phyloP scores from a whole-genome alignment of 2,329 filamentous ascomycete genomes.

The Nectriaceae sp. region DNA sequence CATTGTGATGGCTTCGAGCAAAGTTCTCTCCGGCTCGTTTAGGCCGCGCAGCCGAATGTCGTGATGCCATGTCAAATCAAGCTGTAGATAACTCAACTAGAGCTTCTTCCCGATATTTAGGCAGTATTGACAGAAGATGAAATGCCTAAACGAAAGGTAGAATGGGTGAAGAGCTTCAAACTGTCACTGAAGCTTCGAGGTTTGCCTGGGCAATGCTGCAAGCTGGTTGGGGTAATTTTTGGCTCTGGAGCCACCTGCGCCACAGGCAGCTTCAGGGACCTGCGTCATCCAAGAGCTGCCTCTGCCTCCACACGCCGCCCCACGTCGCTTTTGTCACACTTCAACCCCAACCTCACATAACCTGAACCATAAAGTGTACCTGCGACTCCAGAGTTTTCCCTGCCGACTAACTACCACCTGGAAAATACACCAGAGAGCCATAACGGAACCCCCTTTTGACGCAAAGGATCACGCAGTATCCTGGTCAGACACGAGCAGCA shows the following conservation, averaged over 20 bases:
- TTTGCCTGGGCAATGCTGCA: slow-evolving; percentile 5
- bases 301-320: slow-evolving; percentile 20
- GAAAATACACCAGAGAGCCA: too few species aligned
- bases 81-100: not conserved
- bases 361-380: too few species aligned
- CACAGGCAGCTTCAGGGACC: slow-evolving; percentile 17
- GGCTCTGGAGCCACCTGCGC: not conserved
- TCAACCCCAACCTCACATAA: not conserved
- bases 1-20: slow-evolving; percentile 70
- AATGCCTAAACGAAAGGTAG: not conserved
- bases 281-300: slow-evolving; percentile 39
- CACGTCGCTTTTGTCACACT: slow-evolving; percentile 16
- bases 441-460: too few species aligned
- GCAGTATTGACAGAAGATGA: not conserved
- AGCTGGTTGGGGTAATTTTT: slow-evolving; percentile 11
- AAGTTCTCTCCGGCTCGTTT: slow-evolving; percentile 84
- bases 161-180: not conserved
- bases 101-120: not conserved
- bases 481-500: too few species aligned
- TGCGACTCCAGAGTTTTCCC: not conserved
- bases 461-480: too few species aligned
- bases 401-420: not conserved
- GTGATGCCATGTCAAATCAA: slow-evolving; percentile 50
- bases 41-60: slow-evolving; percentile 69
- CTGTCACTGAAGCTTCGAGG: slow-evolving; percentile 14